Conservation (phyloP, 805 yeast genomes). For the Suhomyces faveliae region DNA sequence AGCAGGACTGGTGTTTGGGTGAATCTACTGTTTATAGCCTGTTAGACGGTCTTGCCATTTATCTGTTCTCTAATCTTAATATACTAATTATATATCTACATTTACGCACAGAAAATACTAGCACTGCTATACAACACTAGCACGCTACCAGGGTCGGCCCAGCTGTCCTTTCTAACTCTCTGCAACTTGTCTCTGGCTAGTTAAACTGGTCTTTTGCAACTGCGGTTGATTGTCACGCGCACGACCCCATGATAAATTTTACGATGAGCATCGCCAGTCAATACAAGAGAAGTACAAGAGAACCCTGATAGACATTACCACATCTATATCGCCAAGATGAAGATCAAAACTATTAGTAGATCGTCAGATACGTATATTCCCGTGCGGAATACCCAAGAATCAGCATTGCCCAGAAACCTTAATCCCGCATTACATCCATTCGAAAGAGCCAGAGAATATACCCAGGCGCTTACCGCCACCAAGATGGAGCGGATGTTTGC, state of each 20-base stretch:
- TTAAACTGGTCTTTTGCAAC: too few relatives aligned
- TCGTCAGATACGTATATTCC: constrained; percentile 93
- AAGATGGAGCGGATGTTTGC: constrained; percentile 96
- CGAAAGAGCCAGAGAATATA: constrained; percentile 94
- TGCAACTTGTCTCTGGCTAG: too few relatives aligned
- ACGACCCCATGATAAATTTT: background rate
- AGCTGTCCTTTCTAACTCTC: too few relatives aligned
- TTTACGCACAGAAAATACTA: background rate
- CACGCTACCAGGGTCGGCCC: too few relatives aligned
- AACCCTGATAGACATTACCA: too few relatives aligned
- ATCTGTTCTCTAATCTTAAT: background rate
- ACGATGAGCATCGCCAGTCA: background rate
- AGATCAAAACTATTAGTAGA: constrained; percentile 83
- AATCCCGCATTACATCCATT: constrained; percentile 96
- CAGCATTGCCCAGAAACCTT: constrained; percentile 81
- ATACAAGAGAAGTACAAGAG: background rate
- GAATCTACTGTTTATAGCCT: constrained; percentile 1
- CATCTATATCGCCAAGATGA: constrained; percentile 46
- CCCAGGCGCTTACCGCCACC: constrained; percentile 91
- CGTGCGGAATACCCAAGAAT: constrained; percentile 84
- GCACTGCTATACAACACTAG: too few relatives aligned
- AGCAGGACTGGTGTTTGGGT: constrained; percentile 8
- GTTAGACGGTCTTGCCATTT: background rate
- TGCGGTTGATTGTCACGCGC: background rate
- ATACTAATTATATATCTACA: background rate